Conservation (phyloP, 2,329 filamentous ascomycete genomes). For the Sphaerulina musiva region DNA sequence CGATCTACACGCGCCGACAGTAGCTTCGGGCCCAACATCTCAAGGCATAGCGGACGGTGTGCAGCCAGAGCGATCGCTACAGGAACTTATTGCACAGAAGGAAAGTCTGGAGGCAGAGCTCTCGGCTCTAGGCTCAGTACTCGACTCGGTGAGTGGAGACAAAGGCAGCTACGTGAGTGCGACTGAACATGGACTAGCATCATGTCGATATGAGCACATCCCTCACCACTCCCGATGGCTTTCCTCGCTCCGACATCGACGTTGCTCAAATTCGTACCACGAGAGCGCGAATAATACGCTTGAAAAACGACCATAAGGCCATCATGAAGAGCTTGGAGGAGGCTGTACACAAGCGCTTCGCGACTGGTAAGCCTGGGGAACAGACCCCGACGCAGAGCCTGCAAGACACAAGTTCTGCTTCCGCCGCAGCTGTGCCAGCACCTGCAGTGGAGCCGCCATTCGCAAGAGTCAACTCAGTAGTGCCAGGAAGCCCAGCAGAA, state of each 20-base stretch:
- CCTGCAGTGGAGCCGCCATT: constrained; percentile 58
- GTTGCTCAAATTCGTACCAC: constrained; percentile 96
- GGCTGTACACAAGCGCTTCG: constrained; percentile 83
- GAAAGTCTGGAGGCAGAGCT: constrained; percentile 80
- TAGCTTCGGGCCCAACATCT: constrained; percentile 66
- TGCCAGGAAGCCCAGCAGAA: constrained; percentile 70
- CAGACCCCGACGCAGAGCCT: constrained; percentile 13
- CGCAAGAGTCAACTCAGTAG: constrained; percentile 82
- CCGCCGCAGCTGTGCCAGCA: constrained; percentile 11
- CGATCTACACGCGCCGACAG: constrained; percentile 62
- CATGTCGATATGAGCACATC: constrained; percentile 86
- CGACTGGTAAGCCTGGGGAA: constrained; percentile 35
- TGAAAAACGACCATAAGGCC: constrained; percentile 89
- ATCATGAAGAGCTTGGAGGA: constrained; percentile 79
- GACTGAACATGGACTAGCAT: constrained; percentile 56
- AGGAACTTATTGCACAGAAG: constrained; percentile 77
- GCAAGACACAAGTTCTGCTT: constrained; percentile 15
- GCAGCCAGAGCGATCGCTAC: constrained; percentile 57
- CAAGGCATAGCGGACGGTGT: constrained; percentile 39
- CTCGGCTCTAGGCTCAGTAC: constrained; percentile 71
- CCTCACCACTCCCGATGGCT: constrained; percentile 82
- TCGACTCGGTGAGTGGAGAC: constrained; percentile 66
- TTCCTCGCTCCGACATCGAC: constrained; percentile 86
- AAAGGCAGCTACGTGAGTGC: neutral
- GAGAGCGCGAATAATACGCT: constrained; percentile 75